Evolutionary conservation across 768 basidiomycete genomes (phyloP).

Genomic region (Pholiota molesta): DNA sequence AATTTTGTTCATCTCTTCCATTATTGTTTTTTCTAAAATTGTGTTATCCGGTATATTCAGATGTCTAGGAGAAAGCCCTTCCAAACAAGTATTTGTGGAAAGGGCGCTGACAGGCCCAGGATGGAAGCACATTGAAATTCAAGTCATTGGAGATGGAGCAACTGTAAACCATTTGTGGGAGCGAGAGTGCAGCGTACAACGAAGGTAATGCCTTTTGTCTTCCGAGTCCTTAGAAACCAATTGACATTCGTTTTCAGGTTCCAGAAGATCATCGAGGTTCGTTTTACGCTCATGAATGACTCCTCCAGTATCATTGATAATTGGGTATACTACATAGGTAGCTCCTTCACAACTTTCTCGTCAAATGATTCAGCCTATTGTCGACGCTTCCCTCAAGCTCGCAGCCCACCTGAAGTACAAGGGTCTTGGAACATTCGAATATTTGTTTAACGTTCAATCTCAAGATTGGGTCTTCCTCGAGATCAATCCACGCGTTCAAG

Average conservation of each 20-base stretch:
- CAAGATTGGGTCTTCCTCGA: slow-evolving; percentile 88
- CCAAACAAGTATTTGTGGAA: slow-evolving; percentile 74
- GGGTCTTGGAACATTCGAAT: slow-evolving; percentile 90
- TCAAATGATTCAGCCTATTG: slow-evolving; percentile 65
- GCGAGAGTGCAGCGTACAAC: slow-evolving; percentile 90
- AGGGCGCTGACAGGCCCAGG: slow-evolving; percentile 77
- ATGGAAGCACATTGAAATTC: slow-evolving; percentile 85
- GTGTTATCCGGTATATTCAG: slow-evolving; percentile 13
- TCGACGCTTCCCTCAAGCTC: slow-evolving; percentile 78
- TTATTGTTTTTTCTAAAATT: background rate
- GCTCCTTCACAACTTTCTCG: slow-evolving; percentile 84
- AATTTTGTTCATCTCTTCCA: background rate
- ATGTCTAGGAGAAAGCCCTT: slow-evolving; percentile 42
- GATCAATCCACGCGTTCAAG: slow-evolving; percentile 91
- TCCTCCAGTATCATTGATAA: background rate
- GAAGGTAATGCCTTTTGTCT: slow-evolving; percentile 49
- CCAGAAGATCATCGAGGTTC: slow-evolving; percentile 89
- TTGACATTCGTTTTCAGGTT: slow-evolving; percentile 29
- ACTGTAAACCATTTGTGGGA: slow-evolving; percentile 87
- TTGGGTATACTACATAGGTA: slow-evolving; percentile 19
- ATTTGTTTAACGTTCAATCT: slow-evolving; percentile 73
- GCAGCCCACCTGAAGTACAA: slow-evolving; percentile 76
- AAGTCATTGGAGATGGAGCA: slow-evolving; percentile 76
- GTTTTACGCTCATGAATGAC: background rate
- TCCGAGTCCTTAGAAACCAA: background rate